phyloP scores from a whole-genome alignment of 2,329 filamentous ascomycete genomes.

The Pyrenophora graminea region DNA sequence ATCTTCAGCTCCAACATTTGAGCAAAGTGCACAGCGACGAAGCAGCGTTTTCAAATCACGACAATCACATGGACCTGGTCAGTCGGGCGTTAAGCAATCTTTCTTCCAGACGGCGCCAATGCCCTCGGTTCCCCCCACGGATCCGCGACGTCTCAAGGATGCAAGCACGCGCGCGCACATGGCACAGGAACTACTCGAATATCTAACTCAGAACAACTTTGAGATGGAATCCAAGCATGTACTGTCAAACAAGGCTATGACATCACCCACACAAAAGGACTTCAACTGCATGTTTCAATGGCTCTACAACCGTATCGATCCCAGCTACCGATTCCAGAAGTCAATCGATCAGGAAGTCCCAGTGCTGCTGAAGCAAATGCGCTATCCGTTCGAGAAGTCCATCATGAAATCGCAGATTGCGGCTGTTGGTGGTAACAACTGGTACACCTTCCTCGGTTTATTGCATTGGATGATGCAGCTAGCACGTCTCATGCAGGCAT shows the following conservation, averaged over 20 bases:
- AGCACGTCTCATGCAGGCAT: slow-evolving; percentile 89
- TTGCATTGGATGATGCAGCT: slow-evolving; percentile 99
- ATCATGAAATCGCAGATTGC: slow-evolving; percentile 96
- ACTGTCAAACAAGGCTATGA: slow-evolving; percentile 86
- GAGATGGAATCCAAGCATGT: slow-evolving; percentile 97
- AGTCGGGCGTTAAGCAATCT: slow-evolving; percentile 76
- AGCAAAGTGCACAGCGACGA: slow-evolving; percentile 65
- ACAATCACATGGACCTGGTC: slow-evolving; percentile 68
- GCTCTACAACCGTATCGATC: slow-evolving; percentile 95
- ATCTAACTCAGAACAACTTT: slow-evolving; percentile 90
- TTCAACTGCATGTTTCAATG: slow-evolving; percentile 98
- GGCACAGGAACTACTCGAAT: slow-evolving; percentile 87
- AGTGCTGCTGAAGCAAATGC: slow-evolving; percentile 85
- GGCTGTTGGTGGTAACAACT: slow-evolving; percentile 94
- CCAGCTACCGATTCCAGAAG: slow-evolving; percentile 89
- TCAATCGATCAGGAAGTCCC: slow-evolving; percentile 95
- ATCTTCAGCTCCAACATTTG: slow-evolving; percentile 52
- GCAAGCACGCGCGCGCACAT: slow-evolving; percentile 78
- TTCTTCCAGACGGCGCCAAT: slow-evolving; percentile 91
- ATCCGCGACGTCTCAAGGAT: slow-evolving; percentile 85
- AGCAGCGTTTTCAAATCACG: slow-evolving; percentile 70
- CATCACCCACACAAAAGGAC: slow-evolving; percentile 95
- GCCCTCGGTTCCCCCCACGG: slow-evolving; percentile 78
- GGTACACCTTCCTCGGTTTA: slow-evolving; percentile 90
- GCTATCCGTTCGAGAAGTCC: slow-evolving; percentile 92